Evolutionary conservation across 345 rosid genomes (phyloP).

Genomic region (Syzygium jambos): DNA sequence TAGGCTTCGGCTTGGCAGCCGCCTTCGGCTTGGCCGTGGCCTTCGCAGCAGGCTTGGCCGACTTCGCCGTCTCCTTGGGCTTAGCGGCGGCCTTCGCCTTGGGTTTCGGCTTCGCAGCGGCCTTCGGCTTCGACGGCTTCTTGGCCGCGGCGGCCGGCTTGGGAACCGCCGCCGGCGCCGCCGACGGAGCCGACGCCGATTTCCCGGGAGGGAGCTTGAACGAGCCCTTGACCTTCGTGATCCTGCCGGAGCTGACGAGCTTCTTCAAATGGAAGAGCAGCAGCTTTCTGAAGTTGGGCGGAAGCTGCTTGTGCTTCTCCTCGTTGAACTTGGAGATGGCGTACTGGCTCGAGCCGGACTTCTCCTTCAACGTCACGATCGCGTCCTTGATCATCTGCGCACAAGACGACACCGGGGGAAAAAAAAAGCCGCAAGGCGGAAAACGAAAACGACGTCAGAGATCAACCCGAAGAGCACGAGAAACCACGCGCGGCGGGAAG

Average conservation of each 20-base stretch:
- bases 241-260: conserved; percentile 51
- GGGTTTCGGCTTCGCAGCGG: conserved; percentile 2
- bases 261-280: conserved; percentile 53
- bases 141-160: conserved; percentile 1
- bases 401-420: neutral
- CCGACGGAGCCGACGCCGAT: conserved; percentile 16
- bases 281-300: conserved; percentile 57
- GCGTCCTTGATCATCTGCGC: conserved; percentile 73
- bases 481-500: no score
- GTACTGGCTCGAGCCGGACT: conserved; percentile 80
- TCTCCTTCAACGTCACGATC: conserved; percentile 62
- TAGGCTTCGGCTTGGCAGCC: conserved; percentile 12
- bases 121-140: conserved; percentile 5
- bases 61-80: conserved; percentile 19
- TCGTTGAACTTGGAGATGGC: conserved; percentile 80
- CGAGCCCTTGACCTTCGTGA: conserved; percentile 67
- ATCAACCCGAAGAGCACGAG: neutral
- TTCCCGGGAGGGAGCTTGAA: conserved; percentile 51
- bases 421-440: neutral
- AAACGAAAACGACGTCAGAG: neutral
- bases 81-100: conserved; percentile 28
- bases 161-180: conserved; percentile 7
- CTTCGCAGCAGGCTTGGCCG: conserved; percentile 11
- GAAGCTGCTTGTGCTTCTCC: conserved; percentile 64
- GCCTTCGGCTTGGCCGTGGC: conserved; percentile 22